Evolutionary conservation across 164 flowering plant genomes (phyloP).

Genomic region (Annona cherimola): DNA sequence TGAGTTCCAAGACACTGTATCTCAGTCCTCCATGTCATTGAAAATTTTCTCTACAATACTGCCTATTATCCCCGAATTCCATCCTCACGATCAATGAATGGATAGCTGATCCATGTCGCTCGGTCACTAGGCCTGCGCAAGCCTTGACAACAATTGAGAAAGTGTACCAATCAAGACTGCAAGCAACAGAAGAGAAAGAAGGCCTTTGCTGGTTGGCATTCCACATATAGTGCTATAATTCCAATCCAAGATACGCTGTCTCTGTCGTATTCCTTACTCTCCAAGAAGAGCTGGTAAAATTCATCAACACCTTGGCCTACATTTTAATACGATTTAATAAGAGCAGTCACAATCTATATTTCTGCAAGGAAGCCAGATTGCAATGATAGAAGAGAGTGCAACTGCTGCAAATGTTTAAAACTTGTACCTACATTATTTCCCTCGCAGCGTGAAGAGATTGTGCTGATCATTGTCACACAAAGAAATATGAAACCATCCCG

Average conservation of each 20-base stretch:
- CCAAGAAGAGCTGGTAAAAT: conserved; percentile 46
- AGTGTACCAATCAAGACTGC: conserved; percentile 49
- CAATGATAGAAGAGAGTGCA: conserved; percentile 52
- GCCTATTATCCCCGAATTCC: conserved; percentile 51
- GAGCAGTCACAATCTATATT: conserved; percentile 49
- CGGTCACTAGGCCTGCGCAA: conserved; percentile 58
- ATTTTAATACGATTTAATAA: conserved; percentile 57
- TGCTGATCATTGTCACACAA: conserved; percentile 53
- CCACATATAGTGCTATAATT: conserved; percentile 51
- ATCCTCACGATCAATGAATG: conserved; percentile 44
- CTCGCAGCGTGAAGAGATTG: conserved; percentile 27
- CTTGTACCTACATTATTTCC: conserved; percentile 1
- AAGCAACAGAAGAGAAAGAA: conserved; percentile 42
- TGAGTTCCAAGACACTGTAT: conserved; percentile 75
- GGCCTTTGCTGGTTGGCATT: conserved; percentile 46
- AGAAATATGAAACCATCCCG: conserved; percentile 43
- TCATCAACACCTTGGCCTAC: conserved; percentile 38
- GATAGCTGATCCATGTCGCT: conserved; percentile 38
- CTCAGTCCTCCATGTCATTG: conserved; percentile 32
- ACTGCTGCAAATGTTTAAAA: conserved; percentile 29
- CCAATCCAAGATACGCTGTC: conserved; percentile 76
- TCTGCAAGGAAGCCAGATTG: conserved; percentile 38
- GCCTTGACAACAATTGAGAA: conserved; percentile 65
- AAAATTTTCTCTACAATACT: conserved; percentile 50
- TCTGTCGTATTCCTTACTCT: conserved; percentile 23